A percentile compares a stretch with the other conserved stretches of the same genome.
Conservation (phyloP, 2,329 filamentous ascomycete genomes). For the Aspergillus oerlinghausenensis region DNA sequence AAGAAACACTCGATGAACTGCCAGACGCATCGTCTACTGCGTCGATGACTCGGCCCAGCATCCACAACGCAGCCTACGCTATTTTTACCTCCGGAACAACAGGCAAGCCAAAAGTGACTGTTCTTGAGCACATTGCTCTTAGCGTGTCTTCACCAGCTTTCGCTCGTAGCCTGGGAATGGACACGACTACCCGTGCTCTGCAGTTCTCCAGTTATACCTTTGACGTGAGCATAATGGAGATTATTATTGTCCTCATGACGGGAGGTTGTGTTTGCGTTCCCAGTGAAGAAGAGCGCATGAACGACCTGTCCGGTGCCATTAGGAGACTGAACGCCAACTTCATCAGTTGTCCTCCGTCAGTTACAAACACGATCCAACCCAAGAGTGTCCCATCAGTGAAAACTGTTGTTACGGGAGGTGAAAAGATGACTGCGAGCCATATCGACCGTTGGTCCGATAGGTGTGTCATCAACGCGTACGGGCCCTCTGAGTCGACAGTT, state of each 20-base stretch:
- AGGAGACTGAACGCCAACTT: constrained; percentile 49
- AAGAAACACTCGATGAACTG: constrained; percentile 24
- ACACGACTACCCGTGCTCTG: constrained; percentile 53
- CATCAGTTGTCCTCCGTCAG: constrained; percentile 55
- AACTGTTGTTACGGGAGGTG: constrained; percentile 42
- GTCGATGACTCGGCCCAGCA: constrained; percentile 11
- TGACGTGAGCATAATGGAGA: constrained; percentile 52
- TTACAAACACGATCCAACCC: constrained; percentile 48
- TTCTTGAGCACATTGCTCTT: constrained; percentile 58
- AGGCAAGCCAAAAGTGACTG: constrained; percentile 56
- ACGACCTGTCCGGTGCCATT: constrained; percentile 50
- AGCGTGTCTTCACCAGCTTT: constrained; percentile 53
- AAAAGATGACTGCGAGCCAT: constrained; percentile 40
- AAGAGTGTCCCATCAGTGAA: constrained; percentile 42
- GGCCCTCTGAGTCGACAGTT: constrained; percentile 39
- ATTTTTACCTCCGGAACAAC: constrained; percentile 58
- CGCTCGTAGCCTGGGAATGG: constrained; percentile 47
- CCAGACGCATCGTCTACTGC: constrained; percentile 16
- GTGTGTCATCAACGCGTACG: constrained; percentile 44
- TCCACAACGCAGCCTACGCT: constrained; percentile 49
- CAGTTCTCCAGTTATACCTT: constrained; percentile 56
- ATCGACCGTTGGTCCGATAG: constrained; percentile 42
- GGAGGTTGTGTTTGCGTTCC: constrained; percentile 60
- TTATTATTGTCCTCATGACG: constrained; percentile 51
- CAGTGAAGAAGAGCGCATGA: constrained; percentile 45